Evolutionary conservation across 163 green algal genomes (phyloP).

Genomic region (Chlamydomonas reinhardtii): DNA sequence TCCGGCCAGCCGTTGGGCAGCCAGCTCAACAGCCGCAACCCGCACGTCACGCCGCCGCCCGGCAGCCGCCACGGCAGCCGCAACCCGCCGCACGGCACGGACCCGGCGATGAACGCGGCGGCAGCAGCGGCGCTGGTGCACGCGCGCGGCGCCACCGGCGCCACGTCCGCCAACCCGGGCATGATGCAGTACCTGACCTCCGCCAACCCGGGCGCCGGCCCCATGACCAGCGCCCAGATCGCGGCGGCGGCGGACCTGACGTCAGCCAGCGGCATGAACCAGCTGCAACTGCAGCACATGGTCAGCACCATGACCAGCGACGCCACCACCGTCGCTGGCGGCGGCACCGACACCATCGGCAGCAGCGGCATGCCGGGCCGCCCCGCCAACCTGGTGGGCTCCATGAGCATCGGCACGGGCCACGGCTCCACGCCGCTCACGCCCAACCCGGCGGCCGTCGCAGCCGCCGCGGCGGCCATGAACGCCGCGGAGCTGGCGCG

Average conservation of each 20-base stretch:
- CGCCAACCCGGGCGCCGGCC: conserved; percentile 5
- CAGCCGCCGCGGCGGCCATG: no score
- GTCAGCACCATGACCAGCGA: conserved; percentile 40
- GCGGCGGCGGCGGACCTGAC: conserved; percentile 35
- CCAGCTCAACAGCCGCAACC: no score
- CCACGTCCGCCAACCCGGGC: neutral
- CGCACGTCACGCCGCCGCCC: no score
- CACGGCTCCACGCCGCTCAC: neutral
- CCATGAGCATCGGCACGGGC: neutral
- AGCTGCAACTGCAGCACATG: neutral
- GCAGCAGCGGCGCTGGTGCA: neutral
- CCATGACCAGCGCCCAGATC: conserved; percentile 49
- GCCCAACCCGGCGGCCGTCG: neutral
- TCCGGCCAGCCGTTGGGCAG: neutral
- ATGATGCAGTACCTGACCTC: conserved; percentile 39
- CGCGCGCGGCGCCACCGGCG: neutral
- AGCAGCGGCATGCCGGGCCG: conserved; percentile 13
- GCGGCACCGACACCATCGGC: conserved; percentile 14
- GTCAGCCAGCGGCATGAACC: conserved; percentile 27
- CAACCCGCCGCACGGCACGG: neutral
- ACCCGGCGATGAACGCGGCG: neutral
- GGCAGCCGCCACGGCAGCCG: neutral
- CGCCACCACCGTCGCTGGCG: conserved; percentile 21
- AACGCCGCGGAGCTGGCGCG: neutral
- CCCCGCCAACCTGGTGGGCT: conserved; percentile 6